These are phyloP conservation scores for Ilex aquifolium DNA, from an alignment of 257 asterid species.

Conservation along the genomic window DNA sequence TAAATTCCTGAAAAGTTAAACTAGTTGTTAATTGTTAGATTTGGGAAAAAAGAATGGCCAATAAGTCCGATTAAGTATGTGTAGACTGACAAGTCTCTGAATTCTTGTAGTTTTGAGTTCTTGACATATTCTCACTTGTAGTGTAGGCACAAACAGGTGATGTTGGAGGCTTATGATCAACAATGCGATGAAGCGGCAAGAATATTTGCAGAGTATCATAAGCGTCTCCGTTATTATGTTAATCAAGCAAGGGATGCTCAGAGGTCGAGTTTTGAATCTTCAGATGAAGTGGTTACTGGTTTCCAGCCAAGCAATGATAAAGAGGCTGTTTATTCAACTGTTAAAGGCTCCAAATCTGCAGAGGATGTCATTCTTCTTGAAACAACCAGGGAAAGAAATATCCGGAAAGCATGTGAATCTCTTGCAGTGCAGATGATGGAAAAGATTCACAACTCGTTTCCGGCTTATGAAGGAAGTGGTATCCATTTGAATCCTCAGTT, in stretches of 20 bases:
- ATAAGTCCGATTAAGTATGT: too few species aligned
- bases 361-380: slow-evolving; percentile 83
- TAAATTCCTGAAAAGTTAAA: too few species aligned
- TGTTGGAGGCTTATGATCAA: slow-evolving; percentile 91
- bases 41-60: too few species aligned
- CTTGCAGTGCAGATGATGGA: slow-evolving; percentile 68
- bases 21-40: too few species aligned
- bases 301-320: slow-evolving; percentile 57
- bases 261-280: slow-evolving; percentile 49
- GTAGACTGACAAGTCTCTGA: too few species aligned
- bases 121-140: background rate
- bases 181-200: slow-evolving; percentile 98
- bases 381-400: slow-evolving; percentile 77
- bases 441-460: slow-evolving; percentile 71
- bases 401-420: slow-evolving; percentile 82
- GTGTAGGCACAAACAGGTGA: slow-evolving; percentile 90
- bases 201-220: slow-evolving; percentile 93
- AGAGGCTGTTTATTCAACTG: slow-evolving; percentile 30
- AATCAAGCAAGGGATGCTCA: slow-evolving; percentile 82
- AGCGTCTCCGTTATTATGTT: slow-evolving; percentile 67
- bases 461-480: slow-evolving; percentile 92
- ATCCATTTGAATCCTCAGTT: slow-evolving; percentile 64
- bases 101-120: too few species aligned
- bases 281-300: slow-evolving; percentile 68
- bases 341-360: slow-evolving; percentile 52